phyloP scores from a whole-genome alignment of 2,329 filamentous ascomycete genomes.

The Sclerotinia nivalis region DNA sequence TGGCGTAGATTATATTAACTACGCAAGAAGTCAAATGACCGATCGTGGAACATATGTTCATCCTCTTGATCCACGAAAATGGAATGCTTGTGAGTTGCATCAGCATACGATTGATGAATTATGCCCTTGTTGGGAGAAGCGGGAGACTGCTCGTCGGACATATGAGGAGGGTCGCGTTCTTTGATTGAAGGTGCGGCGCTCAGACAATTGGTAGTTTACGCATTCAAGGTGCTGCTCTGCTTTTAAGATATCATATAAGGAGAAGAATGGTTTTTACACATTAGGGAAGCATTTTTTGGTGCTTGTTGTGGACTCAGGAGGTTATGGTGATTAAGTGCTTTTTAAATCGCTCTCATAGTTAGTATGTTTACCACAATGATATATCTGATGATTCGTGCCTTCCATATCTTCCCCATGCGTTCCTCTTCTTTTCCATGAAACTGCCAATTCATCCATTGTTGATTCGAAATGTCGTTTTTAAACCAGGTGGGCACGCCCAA shows the following conservation, averaged over 20 bases:
- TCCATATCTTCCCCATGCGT: not conserved
- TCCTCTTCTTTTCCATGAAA: not conserved
- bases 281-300: not conserved
- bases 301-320: not conserved
- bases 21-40: not conserved
- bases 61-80: slow-evolving; percentile 1
- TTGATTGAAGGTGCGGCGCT: too few relatives aligned
- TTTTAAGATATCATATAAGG: too few relatives aligned
- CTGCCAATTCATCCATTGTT: too few relatives aligned
- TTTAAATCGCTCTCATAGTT: not conserved
- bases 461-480: too few relatives aligned
- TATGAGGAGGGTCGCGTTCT: too few relatives aligned
- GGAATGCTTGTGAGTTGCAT: not conserved
- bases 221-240: too few relatives aligned
- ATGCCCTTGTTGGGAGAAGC: not conserved
- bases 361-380: not conserved
- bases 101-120: not conserved
- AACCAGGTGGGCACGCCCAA: too few relatives aligned
- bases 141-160: not conserved
- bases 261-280: not conserved
- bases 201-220: too few relatives aligned
- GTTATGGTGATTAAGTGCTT: not conserved
- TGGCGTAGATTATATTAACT: not conserved
- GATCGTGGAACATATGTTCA: not conserved
- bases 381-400: not conserved